Base-by-base conservation (phyloP, 805 yeast genomes). In the Kodamaea kakaduensis region DNA sequence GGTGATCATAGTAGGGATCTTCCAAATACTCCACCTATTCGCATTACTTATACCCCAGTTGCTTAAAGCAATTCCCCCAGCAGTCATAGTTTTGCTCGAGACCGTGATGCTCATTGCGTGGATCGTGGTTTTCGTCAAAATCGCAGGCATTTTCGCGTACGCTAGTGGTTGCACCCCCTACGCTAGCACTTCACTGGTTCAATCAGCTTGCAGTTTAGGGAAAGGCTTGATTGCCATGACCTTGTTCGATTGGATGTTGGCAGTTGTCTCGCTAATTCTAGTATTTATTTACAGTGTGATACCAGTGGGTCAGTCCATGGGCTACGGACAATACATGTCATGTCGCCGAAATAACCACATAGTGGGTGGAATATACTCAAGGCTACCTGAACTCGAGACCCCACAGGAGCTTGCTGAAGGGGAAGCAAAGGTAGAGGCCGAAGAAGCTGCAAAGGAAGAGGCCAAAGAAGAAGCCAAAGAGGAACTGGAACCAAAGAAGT, bases 171-270 rank as follows among this genome's bases (percentile, higher is more conserved):
- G 44, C 29, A 6, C 34, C 4, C 33, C 25, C n/a, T 39, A 18
- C 14, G 20, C 25, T 25, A 19, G n/a, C 4, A 2, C 8, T 23
- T 17, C 13, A 8, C 10, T 6, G 4, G 14, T 5, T 9, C 13
- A 31, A 15, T n/a, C n/a, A 7, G 31, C 27, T 10, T 41, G 44
- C 24, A 17, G 29, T 12, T 27, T 41, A 20, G 44, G 41, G 3
- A 34, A 33, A 19, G 20, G 35, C 7, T 27, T 41, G 19, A 34
- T 37, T 15, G 44, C 41, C 6, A 31, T 41, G 13, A 34, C 41
- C 5, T 25, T 41, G 10, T 41, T 41, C 23, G 23, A 27, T 23
- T 34, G 36, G 37, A 25, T 40, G 6, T 22, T 34, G 10, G 26
- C 38, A 4, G 12, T 23, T 9, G 34, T 35, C 7, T 28, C 37